A percentile compares a stretch with the other conserved stretches of the same genome.
phyloP scores from a whole-genome alignment of 768 basidiomycete species.

The Phlegmacium glaucopus region DNA sequence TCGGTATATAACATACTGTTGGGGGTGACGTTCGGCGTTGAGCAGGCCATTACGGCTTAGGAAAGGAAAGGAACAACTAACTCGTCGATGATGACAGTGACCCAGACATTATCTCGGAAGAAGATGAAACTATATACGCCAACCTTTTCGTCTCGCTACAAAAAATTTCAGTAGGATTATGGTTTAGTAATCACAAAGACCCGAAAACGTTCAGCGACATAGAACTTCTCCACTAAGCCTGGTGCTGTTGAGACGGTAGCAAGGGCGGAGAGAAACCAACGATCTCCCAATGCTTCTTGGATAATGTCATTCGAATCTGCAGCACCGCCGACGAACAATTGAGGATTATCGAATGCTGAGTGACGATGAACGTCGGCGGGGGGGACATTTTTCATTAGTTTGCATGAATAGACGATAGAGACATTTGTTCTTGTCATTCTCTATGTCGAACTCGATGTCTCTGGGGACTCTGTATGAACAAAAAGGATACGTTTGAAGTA shows the following conservation, averaged over 20 bases:
- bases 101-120: slow-evolving; percentile 49
- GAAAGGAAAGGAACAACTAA: slow-evolving; percentile 29
- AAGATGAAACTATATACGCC: slow-evolving; percentile 61
- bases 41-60: neutral
- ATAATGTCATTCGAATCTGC: slow-evolving; percentile 44
- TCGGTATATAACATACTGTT: slow-evolving; percentile 44
- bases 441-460: slow-evolving; percentile 56
- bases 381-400: slow-evolving; percentile 10
- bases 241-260: slow-evolving; percentile 45
- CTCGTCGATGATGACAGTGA: slow-evolving; percentile 58
- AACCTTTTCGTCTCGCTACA: slow-evolving; percentile 47
- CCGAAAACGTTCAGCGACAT: slow-evolving; percentile 30
- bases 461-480: no score
- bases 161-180: neutral
- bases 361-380: slow-evolving; percentile 33
- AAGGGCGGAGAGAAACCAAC: slow-evolving; percentile 54
- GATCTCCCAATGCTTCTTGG: slow-evolving; percentile 51
- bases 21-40: neutral
- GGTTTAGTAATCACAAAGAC: slow-evolving; percentile 6
- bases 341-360: slow-evolving; percentile 49
- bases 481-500: no score
- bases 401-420: slow-evolving; percentile 16
- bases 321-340: slow-evolving; percentile 42
- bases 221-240: slow-evolving; percentile 46
- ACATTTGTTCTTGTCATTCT: slow-evolving; percentile 48